Evolutionary conservation across 2,329 filamentous ascomycete species (phyloP).

Genomic region (Fusarium humuli): DNA sequence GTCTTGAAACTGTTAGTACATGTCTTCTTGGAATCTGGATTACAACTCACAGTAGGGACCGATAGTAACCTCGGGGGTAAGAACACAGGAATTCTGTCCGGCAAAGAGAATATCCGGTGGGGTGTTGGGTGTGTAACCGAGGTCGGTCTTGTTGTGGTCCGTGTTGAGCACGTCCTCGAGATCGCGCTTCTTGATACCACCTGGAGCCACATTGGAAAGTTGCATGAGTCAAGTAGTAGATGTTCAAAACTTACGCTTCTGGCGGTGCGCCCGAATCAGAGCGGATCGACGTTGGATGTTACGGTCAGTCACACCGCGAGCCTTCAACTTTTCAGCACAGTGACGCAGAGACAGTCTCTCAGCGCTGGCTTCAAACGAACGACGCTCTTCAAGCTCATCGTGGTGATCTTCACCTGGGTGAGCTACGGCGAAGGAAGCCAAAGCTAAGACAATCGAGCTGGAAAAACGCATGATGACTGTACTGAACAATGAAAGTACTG

Average conservation of each 20-base stretch:
- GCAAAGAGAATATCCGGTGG: slow-evolving; percentile 52
- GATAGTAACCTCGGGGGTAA: slow-evolving; percentile 63
- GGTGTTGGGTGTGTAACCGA: slow-evolving; percentile 49
- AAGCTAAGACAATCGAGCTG: background rate
- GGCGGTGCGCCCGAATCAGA: slow-evolving; percentile 55
- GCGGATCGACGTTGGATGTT: slow-evolving; percentile 59
- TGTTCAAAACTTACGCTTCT: slow-evolving; percentile 46
- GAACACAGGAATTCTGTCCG: slow-evolving; percentile 57
- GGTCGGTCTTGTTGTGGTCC: slow-evolving; percentile 53
- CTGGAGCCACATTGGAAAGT: background rate
- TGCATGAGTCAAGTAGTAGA: rapidly evolving
- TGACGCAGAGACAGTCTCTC: slow-evolving; percentile 54
- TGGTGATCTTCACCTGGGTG: slow-evolving; percentile 12
- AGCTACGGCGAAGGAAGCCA: background rate
- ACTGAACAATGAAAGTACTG: background rate
- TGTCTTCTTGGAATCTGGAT: rapidly evolving
- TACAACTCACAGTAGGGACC: slow-evolving; percentile 55
- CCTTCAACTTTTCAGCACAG: slow-evolving; percentile 59
- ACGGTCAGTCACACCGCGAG: slow-evolving; percentile 57
- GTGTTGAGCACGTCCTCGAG: slow-evolving; percentile 50
- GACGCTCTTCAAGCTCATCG: slow-evolving; percentile 9
- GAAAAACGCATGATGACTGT: background rate
- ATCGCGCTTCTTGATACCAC: slow-evolving; percentile 48
- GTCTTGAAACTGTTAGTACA: slow-evolving; percentile 12
- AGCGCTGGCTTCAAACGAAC: background rate